phyloP scores from a whole-genome alignment of 192 early-diverging fungal genomes.

The Linnemannia zychae region DNA sequence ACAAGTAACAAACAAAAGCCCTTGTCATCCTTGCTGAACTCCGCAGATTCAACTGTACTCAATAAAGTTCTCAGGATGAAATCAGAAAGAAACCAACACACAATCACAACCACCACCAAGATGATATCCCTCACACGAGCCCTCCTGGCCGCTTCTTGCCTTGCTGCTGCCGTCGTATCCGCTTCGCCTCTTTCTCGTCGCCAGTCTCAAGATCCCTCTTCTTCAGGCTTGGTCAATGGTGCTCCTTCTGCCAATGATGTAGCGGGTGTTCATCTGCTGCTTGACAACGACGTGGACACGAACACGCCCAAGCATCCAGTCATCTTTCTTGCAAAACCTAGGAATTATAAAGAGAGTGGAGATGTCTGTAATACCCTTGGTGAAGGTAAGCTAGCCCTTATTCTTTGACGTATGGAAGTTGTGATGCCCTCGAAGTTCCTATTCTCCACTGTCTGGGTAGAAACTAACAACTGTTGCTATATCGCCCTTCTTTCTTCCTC shows the following conservation, averaged over 20 bases:
- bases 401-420: not conserved
- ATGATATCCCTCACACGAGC: not conserved
- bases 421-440: too few species aligned
- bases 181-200: not conserved
- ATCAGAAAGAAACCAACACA: not conserved
- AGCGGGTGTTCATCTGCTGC: constrained; percentile 33
- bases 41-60: too few species aligned
- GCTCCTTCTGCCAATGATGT: constrained; percentile 28
- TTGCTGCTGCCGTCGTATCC: not conserved
- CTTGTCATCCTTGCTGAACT: not conserved
- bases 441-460: too few species aligned
- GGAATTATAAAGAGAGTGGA: constrained; percentile 14
- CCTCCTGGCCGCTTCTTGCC: not conserved
- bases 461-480: too few species aligned
- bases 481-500: not conserved
- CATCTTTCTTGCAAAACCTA: constrained; percentile 26
- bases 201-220: not conserved
- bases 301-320: constrained; percentile 30
- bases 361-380: constrained; percentile 13
- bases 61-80: not conserved
- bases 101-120: not conserved
- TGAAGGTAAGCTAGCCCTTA: constrained; percentile 16
- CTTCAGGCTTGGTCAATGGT: not conserved
- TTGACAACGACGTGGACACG: constrained; percentile 42
- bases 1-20: not conserved